Base-by-base conservation (phyloP, 1,284 basidiomycete species). In the Boletus subluridellus region DNA sequence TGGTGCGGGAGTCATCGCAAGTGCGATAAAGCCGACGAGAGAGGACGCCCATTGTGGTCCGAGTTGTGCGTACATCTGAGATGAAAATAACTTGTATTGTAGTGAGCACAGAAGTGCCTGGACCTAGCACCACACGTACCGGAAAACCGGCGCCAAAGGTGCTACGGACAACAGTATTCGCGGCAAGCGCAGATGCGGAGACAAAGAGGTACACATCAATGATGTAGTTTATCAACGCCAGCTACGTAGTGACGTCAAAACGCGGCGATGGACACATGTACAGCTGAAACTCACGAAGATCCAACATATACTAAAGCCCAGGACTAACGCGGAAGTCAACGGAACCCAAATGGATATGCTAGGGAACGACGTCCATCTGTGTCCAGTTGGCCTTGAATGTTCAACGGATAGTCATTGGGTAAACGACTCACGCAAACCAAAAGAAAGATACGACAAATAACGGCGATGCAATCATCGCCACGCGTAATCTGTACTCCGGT, bases 401-500 rank as follows among this genome's bases (percentile, higher is more conserved):
- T 51, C 52, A 32, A 28, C 46, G 37, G 7, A 37, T 15, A 45
- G 32, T 32, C 14, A 54, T 24, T 21, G 49, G 9, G 17, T 1
- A 52, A 52, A 65, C 63, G 0, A 73, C 80, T 74, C 70, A 85
- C 70, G 79, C 85, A 65, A 89, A 83, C 85, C 85, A 85, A 73
- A 89, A 89, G 69, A 86, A 84, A 1, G 84, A 80, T 32, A 79
- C 60, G 6, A 84, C 74, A 54, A 86, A 80, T 6, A 84, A 64
- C 0, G 85, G 86, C 0, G 81, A 82, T 3, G 81, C 82, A 53
- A 82, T 66, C 64, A 86, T 73, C 1, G 79, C 77, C 48, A 83
- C 78, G 32, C 80, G 78, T 17, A 92, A 74, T 24, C 87, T 79
- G 60, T 81, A 81, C 71, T 92, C 89, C 0, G 89, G 89, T 2